Evolutionary conservation across 2,329 filamentous ascomycete genomes (phyloP), one percentile per base, ranked within the genome.

Genomic region (Arthrocladium fulminans): DNA sequence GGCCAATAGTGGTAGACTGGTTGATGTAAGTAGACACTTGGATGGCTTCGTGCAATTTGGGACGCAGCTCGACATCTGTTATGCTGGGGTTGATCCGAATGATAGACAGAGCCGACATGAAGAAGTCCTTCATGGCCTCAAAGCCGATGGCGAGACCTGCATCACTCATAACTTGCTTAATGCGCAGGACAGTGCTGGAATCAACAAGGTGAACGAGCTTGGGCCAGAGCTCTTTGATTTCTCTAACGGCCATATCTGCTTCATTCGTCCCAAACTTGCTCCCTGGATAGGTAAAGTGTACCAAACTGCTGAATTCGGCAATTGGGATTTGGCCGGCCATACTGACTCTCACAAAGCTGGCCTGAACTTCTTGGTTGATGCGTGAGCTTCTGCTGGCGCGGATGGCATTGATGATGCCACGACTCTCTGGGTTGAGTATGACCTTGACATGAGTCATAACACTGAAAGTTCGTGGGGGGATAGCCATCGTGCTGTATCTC

Each of bases 81-180:
- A 38, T 27, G 22, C 27, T 6, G 13, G 34, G 34, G 22, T 39
- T 23, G 13, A 15, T 7, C n/a, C 17, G n/a, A 17, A 47, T 5
- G 13, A 7, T 3, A 7, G 32, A 4, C 12, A 47, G 44, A 8
- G 44, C 30, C 15, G 30, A 19, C 15, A 12, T 6, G 44, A 47
- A 38, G 22, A 47, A 37, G 32, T 47, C 44, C 29, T 38, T 47
- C 44, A 47, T 47, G 9, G 17, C 25, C 13, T 47, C 44, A 4
- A 19, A 38, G 34, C 44, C 20, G 13, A 47, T 29, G 10, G 15
- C 34, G 3, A 25, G 19, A 12, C 29, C 20, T 12, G 17, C 17
- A 15, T 47, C 20, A 22, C 38, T 24, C 29, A 38, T 46, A 19
- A 20, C 43, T n/a, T 27, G 15, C 44, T 38, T 47, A 34, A 47